Evolutionary conservation across 805 yeast genomes (phyloP).

Genomic region (Geotrichum ghanense): DNA sequence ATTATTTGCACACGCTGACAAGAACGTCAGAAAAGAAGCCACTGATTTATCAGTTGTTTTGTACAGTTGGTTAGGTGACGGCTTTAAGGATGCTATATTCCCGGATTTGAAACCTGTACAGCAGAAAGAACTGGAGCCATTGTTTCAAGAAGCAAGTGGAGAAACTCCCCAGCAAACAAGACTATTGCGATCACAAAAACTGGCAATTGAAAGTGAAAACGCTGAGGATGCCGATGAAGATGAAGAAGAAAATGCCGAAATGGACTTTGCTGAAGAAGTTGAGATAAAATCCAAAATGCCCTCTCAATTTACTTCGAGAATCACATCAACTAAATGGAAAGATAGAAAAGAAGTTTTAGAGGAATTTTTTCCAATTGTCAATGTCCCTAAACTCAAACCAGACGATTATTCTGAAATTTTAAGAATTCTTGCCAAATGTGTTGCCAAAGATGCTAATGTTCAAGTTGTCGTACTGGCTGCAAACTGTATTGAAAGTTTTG

Average conservation of each 20-base stretch:
- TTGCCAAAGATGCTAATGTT: conserved; percentile 73
- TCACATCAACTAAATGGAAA: conserved; percentile 72
- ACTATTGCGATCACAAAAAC: conserved; percentile 42
- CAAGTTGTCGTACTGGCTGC: conserved; percentile 78
- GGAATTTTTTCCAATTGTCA: conserved; percentile 32
- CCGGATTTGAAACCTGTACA: conserved; percentile 82
- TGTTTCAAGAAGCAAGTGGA: conserved; percentile 43
- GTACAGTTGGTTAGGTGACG: conserved; percentile 61
- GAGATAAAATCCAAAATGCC: conserved; percentile 55
- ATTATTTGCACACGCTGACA: conserved; percentile 76
- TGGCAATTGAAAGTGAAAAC: conserved; percentile 25
- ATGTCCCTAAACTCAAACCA: conserved; percentile 38
- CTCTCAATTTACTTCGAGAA: conserved; percentile 39
- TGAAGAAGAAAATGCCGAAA: conserved; percentile 43
- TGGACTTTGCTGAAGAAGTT: conserved; percentile 58
- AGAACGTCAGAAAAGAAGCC: conserved; percentile 73
- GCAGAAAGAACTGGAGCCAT: conserved; percentile 66
- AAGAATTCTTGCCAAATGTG: conserved; percentile 52
- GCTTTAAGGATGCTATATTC: conserved; percentile 47
- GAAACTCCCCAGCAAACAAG: conserved; percentile 37
- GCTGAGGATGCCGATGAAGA: conserved; percentile 16
- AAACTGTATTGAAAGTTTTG: conserved; percentile 46
- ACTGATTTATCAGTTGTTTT: conserved; percentile 55
- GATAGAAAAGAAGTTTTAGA: conserved; percentile 82
- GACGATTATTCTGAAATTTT: conserved; percentile 60